Percentiles rank a stretch among this genome's conserved stretches.
phyloP scores from a whole-genome alignment of 2,329 filamentous ascomycete genomes.

The Pseudocercospora ulei region DNA sequence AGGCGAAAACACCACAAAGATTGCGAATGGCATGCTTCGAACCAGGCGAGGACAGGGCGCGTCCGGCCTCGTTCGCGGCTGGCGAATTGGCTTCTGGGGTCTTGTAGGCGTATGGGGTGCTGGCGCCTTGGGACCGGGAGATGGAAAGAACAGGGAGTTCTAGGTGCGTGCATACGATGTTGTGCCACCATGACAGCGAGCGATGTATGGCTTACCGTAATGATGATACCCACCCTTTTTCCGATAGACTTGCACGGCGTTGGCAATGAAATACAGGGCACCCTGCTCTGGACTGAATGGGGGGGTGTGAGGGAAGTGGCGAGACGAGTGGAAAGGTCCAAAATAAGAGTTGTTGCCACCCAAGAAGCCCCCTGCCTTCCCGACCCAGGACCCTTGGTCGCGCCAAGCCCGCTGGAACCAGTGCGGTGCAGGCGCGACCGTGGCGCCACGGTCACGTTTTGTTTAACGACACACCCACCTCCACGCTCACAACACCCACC shows the following conservation, averaged over 20 bases:
- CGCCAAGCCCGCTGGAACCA: no score
- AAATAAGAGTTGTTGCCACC: no score
- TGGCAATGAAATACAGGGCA: conserved; percentile 3
- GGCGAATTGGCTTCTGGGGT: conserved; percentile 71
- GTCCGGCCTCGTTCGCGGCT: conserved; percentile 60
- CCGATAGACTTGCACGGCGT: background rate
- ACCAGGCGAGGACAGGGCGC: conserved; percentile 56
- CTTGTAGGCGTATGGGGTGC: conserved; percentile 65
- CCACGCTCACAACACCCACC: background rate
- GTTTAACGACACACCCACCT: background rate
- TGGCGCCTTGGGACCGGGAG: conserved; percentile 52
- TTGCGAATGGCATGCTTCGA: conserved; percentile 34
- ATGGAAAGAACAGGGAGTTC: conserved; percentile 45
- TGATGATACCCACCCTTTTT: conserved; percentile 10
- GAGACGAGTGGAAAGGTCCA: no score
- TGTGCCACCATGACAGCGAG: conserved; percentile 11
- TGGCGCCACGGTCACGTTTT: no score
- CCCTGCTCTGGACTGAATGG: no score
- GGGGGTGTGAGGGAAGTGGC: no score
- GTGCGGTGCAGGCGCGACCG: no score
- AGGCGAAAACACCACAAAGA: conserved; percentile 46
- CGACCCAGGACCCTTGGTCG: no score
- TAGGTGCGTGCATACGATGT: conserved; percentile 15
- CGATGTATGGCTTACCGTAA: conserved; percentile 5
- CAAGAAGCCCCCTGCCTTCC: no score